phyloP scores from a whole-genome alignment of 176 grass and related monocot genomes.

The sorghum (Sorghum bicolor) region DNA sequence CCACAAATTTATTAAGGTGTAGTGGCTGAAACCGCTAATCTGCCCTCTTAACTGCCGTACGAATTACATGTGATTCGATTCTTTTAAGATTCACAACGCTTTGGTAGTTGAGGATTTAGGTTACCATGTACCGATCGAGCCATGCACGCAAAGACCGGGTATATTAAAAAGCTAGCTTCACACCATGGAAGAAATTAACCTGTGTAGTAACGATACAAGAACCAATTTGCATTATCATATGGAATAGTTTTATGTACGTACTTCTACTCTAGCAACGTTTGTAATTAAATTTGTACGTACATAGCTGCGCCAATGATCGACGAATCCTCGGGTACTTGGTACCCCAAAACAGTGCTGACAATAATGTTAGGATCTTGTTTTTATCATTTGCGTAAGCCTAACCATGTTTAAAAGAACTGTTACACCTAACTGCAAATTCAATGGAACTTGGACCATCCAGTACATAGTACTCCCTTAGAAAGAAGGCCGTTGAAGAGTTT shows the following conservation, averaged over 20 bases:
- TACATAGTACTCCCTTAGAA: too few relatives aligned
- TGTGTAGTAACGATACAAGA: background rate
- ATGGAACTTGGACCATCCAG: too few relatives aligned
- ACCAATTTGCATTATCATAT: background rate
- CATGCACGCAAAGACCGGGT: background rate
- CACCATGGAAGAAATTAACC: background rate
- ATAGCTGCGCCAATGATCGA: too few relatives aligned
- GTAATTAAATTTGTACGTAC: too few relatives aligned
- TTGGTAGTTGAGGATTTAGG: conserved; percentile 26
- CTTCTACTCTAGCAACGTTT: background rate
- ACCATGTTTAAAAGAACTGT: too few relatives aligned
- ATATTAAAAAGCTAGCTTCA: background rate
- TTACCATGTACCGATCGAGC: background rate
- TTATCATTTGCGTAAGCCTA: too few relatives aligned
- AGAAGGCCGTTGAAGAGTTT: too few relatives aligned
- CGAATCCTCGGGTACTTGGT: too few relatives aligned
- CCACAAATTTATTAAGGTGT: background rate
- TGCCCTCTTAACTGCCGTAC: background rate
- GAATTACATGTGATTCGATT: background rate
- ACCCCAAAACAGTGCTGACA: too few relatives aligned
- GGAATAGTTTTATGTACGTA: background rate
- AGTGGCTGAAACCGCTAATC: background rate
- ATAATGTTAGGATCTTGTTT: too few relatives aligned
- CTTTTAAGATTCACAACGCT: background rate
- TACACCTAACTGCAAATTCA: too few relatives aligned